A percentile compares a stretch with the other conserved stretches of the same genome.
These are phyloP conservation scores for Dendrobium officinale DNA, from an alignment of 106 monocot genomes.

Conservation along the genomic window DNA sequence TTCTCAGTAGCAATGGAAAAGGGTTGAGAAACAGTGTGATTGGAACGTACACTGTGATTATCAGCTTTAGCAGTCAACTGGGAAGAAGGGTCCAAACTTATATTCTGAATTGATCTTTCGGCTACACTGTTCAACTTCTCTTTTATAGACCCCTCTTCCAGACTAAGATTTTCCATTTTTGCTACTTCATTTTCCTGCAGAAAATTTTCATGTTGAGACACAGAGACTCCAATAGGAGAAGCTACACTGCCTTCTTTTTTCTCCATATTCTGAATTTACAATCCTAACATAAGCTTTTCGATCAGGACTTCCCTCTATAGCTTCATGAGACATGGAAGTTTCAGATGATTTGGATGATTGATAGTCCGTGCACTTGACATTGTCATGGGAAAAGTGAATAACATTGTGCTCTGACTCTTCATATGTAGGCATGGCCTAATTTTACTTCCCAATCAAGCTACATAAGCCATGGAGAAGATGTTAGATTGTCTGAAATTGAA, in stretches of 20 bases:
- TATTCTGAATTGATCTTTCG: conserved; percentile 8
- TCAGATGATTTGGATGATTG: conserved; percentile 1
- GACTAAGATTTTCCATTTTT: conserved; percentile 7
- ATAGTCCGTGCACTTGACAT: conserved; percentile 3
- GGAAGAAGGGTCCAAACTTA: conserved; percentile 10
- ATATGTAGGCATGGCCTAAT: conserved; percentile 10
- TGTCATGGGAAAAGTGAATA: conserved; percentile 10
- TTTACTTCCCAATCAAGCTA: conserved; percentile 25
- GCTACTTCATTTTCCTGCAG: conserved; percentile 20
- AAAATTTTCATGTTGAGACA: conserved; percentile 9
- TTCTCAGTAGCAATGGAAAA: conserved; percentile 40
- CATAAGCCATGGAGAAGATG: conserved; percentile 2
- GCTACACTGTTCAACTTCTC: conserved; percentile 7
- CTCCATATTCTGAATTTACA: conserved; percentile 7
- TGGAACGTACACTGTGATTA: conserved; percentile 13
- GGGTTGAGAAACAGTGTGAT: conserved; percentile 28
- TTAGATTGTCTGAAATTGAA: neutral
- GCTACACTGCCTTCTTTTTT: neutral
- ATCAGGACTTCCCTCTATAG: conserved; percentile 3
- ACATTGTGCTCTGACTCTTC: conserved; percentile 21
- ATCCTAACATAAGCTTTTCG: conserved; percentile 12
- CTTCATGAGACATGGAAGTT: conserved; percentile 8
- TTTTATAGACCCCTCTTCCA: conserved; percentile 16
- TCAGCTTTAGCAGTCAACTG: conserved; percentile 16
- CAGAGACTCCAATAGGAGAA: conserved; percentile 2